A percentile compares a stretch with the other conserved stretches of the same genome.
phyloP scores from a whole-genome alignment of 169 alveolate species.

The Plasmodium ovale region DNA sequence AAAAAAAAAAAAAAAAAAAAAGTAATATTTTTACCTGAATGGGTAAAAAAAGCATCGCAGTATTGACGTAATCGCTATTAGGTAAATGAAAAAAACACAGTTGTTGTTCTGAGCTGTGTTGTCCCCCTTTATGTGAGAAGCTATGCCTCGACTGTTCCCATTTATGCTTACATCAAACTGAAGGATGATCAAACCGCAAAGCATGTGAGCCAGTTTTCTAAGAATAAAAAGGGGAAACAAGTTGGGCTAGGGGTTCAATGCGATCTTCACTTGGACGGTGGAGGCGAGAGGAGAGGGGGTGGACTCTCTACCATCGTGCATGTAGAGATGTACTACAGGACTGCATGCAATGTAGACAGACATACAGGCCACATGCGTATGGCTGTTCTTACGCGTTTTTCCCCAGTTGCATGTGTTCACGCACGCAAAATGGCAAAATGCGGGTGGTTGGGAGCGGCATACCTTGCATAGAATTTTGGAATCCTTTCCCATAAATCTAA shows the following conservation, averaged over 20 bases:
- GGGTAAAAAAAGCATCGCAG: slow-evolving; percentile 45
- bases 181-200: slow-evolving; percentile 52
- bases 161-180: slow-evolving; percentile 33
- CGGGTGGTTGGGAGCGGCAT: background rate
- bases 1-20: too few species aligned
- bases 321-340: background rate
- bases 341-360: too few species aligned
- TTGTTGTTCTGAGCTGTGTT: background rate
- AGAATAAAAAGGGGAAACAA: background rate
- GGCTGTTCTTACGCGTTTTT: too few species aligned
- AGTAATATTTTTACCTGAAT: slow-evolving; percentile 19
- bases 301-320: background rate
- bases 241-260: background rate
- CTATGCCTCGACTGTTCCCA: background rate
- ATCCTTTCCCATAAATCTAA: slow-evolving; percentile 24
- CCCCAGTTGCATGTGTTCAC: too few species aligned
- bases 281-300: too few species aligned
- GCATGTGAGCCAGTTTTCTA: slow-evolving; percentile 58
- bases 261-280: background rate
- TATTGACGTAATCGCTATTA: slow-evolving; percentile 19
- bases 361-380: too few species aligned
- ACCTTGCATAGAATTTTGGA: slow-evolving; percentile 67
- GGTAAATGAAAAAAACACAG: slow-evolving; percentile 30
- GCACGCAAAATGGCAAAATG: background rate
- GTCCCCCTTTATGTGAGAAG: background rate